Base-by-base conservation (phyloP, 1,139 yeast species). In the Geotrichum fermentans region DNA sequence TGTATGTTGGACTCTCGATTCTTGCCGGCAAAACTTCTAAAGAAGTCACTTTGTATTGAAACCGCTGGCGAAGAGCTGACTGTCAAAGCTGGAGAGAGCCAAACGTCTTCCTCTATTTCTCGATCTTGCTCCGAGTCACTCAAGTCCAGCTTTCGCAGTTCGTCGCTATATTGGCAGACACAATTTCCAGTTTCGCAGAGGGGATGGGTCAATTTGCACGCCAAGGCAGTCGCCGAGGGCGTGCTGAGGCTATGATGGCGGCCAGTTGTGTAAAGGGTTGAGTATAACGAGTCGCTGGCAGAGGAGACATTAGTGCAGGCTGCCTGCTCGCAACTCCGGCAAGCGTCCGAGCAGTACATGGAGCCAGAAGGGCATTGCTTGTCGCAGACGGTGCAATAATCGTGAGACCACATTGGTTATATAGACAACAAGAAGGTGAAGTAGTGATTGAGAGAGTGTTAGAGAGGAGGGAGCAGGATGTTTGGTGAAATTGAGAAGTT, bases 371-470 rank as follows among this genome's bases (percentile, higher is more conserved):
- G 39, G 47, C 52, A 50, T 55, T 68, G 71, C 56, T 69, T 70
- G 59, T 70, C 73, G 62, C 73, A 70, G 45, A 70, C 73, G 46
- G 71, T 64, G 65, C 73, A 70, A 55, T 58, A 70, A 56, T 70
- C 74, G 54, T 64, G 70, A 37, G 69, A 56, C 73, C 73, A 70
- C 65, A 66, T 67, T 40, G 45, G 24, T 14, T 18, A 26, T n/a
- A n/a, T n/a, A n/a, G n/a, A n/a, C n/a, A n/a, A n/a, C n/a, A n/a
- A n/a, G n/a, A n/a, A 21, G 45, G 17, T 32, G 30, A 8, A n/a
- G 34, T 16, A 3, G 17, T 33, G 36, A 8, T 13, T 33, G 17
- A 22, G 47, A 17, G 17, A 18, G 20, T 33, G 21, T 6, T 20
- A 20, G 8, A 20, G 21, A 13, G 4, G n/a, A 33, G 22, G 18